These are phyloP conservation scores for Pulveroboletus sp. DNA, from an alignment of 768 basidiomycete species.

Conservation along the genomic window DNA sequence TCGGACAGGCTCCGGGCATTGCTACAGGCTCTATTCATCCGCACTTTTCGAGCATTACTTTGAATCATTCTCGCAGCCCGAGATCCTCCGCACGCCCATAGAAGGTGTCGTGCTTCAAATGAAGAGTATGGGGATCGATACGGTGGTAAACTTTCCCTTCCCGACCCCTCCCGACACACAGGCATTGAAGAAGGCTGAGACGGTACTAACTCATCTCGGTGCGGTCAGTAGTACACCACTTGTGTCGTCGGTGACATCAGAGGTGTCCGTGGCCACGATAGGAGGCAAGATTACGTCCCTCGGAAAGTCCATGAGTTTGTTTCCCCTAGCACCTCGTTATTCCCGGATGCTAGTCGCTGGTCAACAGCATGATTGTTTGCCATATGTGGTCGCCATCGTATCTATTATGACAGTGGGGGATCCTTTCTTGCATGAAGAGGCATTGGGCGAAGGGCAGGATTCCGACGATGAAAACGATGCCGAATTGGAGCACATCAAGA, in stretches of 20 bases:
- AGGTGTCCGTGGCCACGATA: slow-evolving; percentile 22
- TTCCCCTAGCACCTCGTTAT: slow-evolving; percentile 91
- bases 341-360: slow-evolving; percentile 93
- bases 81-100: slow-evolving; percentile 93
- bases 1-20: slow-evolving; percentile 96
- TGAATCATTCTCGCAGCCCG: slow-evolving; percentile 81
- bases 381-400: slow-evolving; percentile 89
- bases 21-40: slow-evolving; percentile 95
- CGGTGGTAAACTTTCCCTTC: slow-evolving; percentile 96
- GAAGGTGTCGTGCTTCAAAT: slow-evolving; percentile 97
- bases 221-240: slow-evolving; percentile 53
- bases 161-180: slow-evolving; percentile 89
- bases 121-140: slow-evolving; percentile 99
- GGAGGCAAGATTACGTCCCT: slow-evolving; percentile 80
- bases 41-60: slow-evolving; percentile 94
- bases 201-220: slow-evolving; percentile 74
- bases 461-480: slow-evolving; percentile 37
- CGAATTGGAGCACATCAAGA: slow-evolving; percentile 44
- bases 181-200: slow-evolving; percentile 79
- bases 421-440: slow-evolving; percentile 88
- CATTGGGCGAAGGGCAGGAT: slow-evolving; percentile 44
- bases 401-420: slow-evolving; percentile 92
- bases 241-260: slow-evolving; percentile 16
- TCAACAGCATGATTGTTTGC: slow-evolving; percentile 84
- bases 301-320: slow-evolving; percentile 90